Base-by-base conservation (phyloP, 2,329 filamentous ascomycete species). In the Aspergillus transmontanensis region DNA sequence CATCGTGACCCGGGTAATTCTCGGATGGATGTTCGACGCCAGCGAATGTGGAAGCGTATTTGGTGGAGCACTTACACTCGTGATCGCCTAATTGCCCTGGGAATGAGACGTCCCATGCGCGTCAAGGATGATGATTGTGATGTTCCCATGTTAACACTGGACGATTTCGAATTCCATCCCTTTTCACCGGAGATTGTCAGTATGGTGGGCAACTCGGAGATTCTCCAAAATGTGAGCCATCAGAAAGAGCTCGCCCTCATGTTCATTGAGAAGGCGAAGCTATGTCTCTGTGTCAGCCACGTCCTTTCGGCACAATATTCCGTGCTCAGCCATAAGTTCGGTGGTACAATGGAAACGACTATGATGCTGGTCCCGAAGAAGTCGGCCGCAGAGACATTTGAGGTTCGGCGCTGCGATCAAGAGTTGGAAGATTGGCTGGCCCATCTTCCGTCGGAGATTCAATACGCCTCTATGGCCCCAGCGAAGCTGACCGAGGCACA, bases 31-130 rank as follows among this genome's bases (percentile, higher is more conserved):
- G 78, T 81, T 3, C 84, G 87, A 59, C 90, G 91, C 72, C 91
- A 93, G 74, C 92, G 89, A 72, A 82, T 97, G 57, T 96, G 94
- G 91, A 97, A 96, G 80, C 86, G 94, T 59, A 95, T 97, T 69
- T 98, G 94, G 94, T 98, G 94, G 94, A 96, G 92, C 36, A 96
- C 92, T 67, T 97, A 96, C 74, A 97, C 97, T 88, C 90, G 94
- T 60, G 94, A 98, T 78, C 90, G 94, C 56, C 85, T 97, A 48
- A 93, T 97, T 66, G 94, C 94, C 2, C 82, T 98, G 14, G 94
- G 94, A 61, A 97, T 97, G 94, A 88, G 94, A 61, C 88, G 94
- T 59, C 94, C 94, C 5, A 97, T 93, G 45, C 86, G 94, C 59
- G 96, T 97, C 78, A 96, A 96, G 83, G 90, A 93, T 64, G 92